Evolutionary conservation across 2,329 filamentous ascomycete species (phyloP).

Genomic region (Sporothrix euskadiensis): DNA sequence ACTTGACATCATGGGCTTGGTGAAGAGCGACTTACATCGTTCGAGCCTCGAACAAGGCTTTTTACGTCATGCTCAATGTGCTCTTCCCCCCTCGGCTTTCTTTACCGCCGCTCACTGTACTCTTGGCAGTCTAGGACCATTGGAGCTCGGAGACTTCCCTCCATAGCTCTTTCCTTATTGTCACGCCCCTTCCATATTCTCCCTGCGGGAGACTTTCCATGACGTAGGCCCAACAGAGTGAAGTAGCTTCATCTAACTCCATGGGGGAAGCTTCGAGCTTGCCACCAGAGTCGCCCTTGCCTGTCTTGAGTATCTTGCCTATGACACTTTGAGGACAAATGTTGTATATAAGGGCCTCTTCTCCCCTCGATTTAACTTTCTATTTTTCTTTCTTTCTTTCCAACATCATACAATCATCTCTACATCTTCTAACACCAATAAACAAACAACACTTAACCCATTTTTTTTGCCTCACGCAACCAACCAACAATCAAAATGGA

Average conservation of each 20-base stretch:
- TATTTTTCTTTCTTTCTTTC: background rate
- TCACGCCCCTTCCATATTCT: background rate
- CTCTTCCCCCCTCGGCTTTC: background rate
- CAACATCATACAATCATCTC: slow-evolving; percentile 3
- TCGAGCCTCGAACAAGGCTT: background rate
- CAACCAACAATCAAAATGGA: slow-evolving; percentile 43
- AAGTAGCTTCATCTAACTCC: background rate
- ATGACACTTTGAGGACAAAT: background rate
- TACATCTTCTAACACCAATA: slow-evolving; percentile 16
- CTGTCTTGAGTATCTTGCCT: too few relatives aligned
- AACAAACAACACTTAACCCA: slow-evolving; percentile 27
- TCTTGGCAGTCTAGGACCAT: background rate
- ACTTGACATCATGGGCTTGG: background rate
- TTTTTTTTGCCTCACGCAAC: slow-evolving; percentile 22
- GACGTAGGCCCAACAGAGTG: background rate
- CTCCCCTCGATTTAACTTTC: background rate
- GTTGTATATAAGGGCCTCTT: slow-evolving; percentile 24
- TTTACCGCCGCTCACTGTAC: background rate
- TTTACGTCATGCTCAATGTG: slow-evolving; percentile 11
- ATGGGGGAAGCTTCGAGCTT: slow-evolving; percentile 2
- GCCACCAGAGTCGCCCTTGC: background rate
- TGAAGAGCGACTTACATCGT: background rate
- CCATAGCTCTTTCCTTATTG: slow-evolving; percentile 12
- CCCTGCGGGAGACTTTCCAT: background rate
- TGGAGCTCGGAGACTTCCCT: slow-evolving; percentile 8